These are phyloP conservation scores for Russula lepida DNA, from an alignment of 768 basidiomycete genomes.

Conservation along the genomic window DNA sequence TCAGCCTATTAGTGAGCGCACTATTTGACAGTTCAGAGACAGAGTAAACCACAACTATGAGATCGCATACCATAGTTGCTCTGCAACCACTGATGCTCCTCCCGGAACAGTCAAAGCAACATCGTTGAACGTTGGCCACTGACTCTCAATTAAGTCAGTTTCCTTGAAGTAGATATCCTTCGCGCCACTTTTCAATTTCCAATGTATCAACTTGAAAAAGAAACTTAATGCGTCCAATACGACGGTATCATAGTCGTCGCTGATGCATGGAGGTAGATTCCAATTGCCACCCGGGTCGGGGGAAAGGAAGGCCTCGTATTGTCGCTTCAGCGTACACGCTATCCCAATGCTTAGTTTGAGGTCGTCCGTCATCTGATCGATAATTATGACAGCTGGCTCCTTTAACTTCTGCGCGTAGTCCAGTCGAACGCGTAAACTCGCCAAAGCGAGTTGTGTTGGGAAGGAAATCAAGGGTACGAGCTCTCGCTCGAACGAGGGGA, in stretches of 20 bases:
- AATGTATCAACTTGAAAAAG: slow-evolving; percentile 91
- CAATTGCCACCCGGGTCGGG: slow-evolving; percentile 84
- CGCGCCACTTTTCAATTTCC: slow-evolving; percentile 88
- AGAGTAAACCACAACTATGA: neutral
- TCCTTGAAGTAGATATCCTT: slow-evolving; percentile 96
- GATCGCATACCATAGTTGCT: slow-evolving; percentile 78
- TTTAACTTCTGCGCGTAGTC: slow-evolving; percentile 82
- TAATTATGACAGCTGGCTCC: slow-evolving; percentile 82
- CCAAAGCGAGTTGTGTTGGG: slow-evolving; percentile 89
- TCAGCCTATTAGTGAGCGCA: slow-evolving; percentile 84
- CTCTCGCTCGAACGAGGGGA: slow-evolving; percentile 85
- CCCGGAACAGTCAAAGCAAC: slow-evolving; percentile 82
- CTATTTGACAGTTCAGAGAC: slow-evolving; percentile 33
- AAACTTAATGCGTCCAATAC: slow-evolving; percentile 79
- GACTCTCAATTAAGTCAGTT: slow-evolving; percentile 93
- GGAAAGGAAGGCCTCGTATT: slow-evolving; percentile 85
- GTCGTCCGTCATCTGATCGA: slow-evolving; percentile 92
- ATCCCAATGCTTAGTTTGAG: slow-evolving; percentile 84
- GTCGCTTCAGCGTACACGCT: slow-evolving; percentile 90
- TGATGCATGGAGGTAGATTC: slow-evolving; percentile 82
- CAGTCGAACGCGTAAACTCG: slow-evolving; percentile 80
- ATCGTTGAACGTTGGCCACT: slow-evolving; percentile 92
- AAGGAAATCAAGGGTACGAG: slow-evolving; percentile 91
- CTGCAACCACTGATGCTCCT: slow-evolving; percentile 86
- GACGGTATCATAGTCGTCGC: slow-evolving; percentile 82